phyloP scores from a whole-genome alignment of 768 basidiomycete genomes.

The Boletellus sp. region DNA sequence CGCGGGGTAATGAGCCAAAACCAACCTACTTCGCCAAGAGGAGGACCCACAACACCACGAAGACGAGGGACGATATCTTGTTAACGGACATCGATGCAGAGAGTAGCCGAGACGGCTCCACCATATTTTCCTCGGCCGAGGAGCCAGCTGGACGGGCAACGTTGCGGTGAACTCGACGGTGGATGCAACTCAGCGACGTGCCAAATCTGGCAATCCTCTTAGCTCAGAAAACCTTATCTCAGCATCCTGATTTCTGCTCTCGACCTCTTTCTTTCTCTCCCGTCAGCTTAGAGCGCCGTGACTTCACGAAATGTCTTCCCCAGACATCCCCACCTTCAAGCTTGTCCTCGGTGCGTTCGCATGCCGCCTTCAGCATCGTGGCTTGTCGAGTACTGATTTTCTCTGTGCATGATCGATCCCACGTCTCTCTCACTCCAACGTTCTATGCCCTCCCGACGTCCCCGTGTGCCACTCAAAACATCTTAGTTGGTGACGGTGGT shows the following conservation, averaged over 20 bases:
- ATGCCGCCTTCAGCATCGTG: neutral
- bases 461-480: neutral
- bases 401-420: slow-evolving; percentile 53
- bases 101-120: slow-evolving; percentile 35
- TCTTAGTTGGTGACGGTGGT: slow-evolving; percentile 88
- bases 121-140: slow-evolving; percentile 38
- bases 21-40: no score
- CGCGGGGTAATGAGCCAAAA: no score
- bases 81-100: slow-evolving; percentile 39
- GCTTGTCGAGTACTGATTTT: slow-evolving; percentile 20
- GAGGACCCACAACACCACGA: no score
- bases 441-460: slow-evolving; percentile 1
- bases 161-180: no score
- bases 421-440: slow-evolving; percentile 10
- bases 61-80: no score
- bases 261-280: slow-evolving; percentile 20
- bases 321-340: slow-evolving; percentile 84
- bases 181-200: slow-evolving; percentile 12
- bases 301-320: slow-evolving; percentile 41
- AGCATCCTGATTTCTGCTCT: slow-evolving; percentile 33
- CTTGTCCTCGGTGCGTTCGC: slow-evolving; percentile 86
- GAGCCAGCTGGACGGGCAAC: no score
- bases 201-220: slow-evolving; percentile 24
- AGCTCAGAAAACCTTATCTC: slow-evolving; percentile 38
- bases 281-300: slow-evolving; percentile 22